These are phyloP conservation scores for Apiotrichum brassicae DNA, from an alignment of 1,284 basidiomycete genomes.

Conservation along the genomic window DNA sequence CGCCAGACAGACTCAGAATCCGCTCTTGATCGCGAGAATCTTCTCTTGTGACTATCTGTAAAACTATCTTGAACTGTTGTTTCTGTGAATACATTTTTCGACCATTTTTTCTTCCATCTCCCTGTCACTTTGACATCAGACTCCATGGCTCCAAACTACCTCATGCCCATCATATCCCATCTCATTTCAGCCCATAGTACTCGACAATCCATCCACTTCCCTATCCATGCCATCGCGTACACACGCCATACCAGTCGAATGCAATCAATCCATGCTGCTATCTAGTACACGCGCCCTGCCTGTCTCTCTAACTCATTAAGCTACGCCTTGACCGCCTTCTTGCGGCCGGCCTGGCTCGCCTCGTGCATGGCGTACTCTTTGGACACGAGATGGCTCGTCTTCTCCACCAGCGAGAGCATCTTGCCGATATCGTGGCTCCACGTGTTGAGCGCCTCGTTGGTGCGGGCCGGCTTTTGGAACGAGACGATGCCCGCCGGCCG, in stretches of 20 bases:
- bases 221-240: not conserved
- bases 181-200: not conserved
- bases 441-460: conserved; percentile 88
- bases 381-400: conserved; percentile 51
- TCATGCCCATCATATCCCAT: not conserved
- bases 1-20: not conserved
- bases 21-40: not conserved
- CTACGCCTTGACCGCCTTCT: conserved; percentile 31
- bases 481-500: conserved; percentile 81
- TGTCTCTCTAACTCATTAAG: not conserved
- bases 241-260: not conserved
- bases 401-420: conserved; percentile 53
- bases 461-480: conserved; percentile 67
- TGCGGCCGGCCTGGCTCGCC: conserved; percentile 29
- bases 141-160: too few species aligned
- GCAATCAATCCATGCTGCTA: conserved; percentile 9
- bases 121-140: not conserved
- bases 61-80: not conserved
- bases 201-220: too few species aligned
- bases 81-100: not conserved
- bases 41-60: not conserved
- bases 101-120: not conserved
- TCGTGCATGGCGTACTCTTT: conserved; percentile 49
- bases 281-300: too few species aligned
- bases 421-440: conserved; percentile 96